Percentiles rank a stretch among this genome's conserved stretches.
Conservation (phyloP, 1,139 yeast genomes). For the Spathaspora sp. region DNA sequence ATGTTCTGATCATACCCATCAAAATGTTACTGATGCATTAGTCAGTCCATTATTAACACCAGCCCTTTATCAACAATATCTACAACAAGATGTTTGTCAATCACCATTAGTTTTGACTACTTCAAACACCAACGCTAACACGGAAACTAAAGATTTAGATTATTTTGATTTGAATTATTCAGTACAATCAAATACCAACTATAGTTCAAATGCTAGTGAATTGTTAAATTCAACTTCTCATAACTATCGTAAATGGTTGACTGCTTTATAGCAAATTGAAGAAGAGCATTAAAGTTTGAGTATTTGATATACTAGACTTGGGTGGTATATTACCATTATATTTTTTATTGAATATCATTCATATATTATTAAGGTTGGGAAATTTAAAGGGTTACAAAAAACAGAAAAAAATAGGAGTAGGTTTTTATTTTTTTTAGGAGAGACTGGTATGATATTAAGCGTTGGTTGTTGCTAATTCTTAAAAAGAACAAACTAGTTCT, state of each 20-base stretch:
- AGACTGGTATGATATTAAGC: not conserved
- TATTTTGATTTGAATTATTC: slow-evolving; percentile 38
- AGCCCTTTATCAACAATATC: slow-evolving; percentile 28
- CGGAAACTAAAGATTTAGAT: slow-evolving; percentile 22
- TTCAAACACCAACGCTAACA: slow-evolving; percentile 6
- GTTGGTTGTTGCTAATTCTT: not conserved
- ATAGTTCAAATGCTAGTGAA: slow-evolving; percentile 14
- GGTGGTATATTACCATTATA: not conserved
- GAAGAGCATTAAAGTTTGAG: not conserved
- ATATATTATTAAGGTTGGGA: not conserved
- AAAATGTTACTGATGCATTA: slow-evolving; percentile 15
- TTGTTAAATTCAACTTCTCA: slow-evolving; percentile 33
- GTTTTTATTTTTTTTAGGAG: not conserved
- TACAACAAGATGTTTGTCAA: slow-evolving; percentile 18
- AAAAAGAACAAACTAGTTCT: not conserved
- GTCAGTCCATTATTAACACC: slow-evolving; percentile 42
- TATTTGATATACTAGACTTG: not conserved
- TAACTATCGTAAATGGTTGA: slow-evolving; percentile 46
- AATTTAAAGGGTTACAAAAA: slow-evolving; percentile 1
- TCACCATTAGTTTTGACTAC: slow-evolving; percentile 20
- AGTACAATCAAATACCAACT: slow-evolving; percentile 22
- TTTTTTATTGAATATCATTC: not conserved
- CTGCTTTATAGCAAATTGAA: slow-evolving; percentile 21
- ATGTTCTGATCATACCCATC: slow-evolving; percentile 4
- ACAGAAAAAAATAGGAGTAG: not conserved